A percentile compares a stretch with the other conserved stretches of the same genome.
Conservation (phyloP, 73 alveolate species). For the Tetrahymena thermophila region DNA sequence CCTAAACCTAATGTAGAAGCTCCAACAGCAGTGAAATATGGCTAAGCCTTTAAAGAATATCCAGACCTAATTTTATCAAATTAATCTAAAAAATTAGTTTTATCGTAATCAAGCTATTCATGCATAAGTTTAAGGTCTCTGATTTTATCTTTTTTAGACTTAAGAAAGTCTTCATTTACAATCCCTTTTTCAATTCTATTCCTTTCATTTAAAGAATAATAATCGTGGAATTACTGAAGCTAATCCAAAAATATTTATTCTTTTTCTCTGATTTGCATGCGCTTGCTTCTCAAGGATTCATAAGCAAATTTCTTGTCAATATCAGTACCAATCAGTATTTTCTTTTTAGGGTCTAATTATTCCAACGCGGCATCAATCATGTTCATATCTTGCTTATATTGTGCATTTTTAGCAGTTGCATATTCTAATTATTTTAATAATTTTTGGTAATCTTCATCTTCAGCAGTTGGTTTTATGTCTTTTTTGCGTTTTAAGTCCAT, state of each 20-base stretch:
- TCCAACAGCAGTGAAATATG: neutral
- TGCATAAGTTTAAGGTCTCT: neutral
- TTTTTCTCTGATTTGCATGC: neutral
- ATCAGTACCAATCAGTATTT: neutral
- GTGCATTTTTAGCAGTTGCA: neutral
- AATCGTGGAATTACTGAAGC: neutral
- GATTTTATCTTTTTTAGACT: neutral
- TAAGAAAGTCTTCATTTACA: neutral
- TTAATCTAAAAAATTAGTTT: neutral
- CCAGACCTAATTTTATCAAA: neutral
- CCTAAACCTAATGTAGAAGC: neutral
- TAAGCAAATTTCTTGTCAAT: neutral
- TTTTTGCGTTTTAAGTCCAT: neutral
- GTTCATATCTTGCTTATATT: neutral
- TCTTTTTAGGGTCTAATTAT: neutral
- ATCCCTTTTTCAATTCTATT: neutral
- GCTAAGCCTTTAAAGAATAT: neutral
- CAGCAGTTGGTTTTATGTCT: neutral
- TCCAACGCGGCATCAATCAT: neutral
- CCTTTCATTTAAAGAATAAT: neutral
- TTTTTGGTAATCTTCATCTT: neutral
- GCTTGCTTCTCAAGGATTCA: neutral
- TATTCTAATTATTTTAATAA: neutral
- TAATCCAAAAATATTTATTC: neutral
- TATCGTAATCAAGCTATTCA: neutral